phyloP scores from a whole-genome alignment of 257 asterid genomes.

The Vinca minor region DNA sequence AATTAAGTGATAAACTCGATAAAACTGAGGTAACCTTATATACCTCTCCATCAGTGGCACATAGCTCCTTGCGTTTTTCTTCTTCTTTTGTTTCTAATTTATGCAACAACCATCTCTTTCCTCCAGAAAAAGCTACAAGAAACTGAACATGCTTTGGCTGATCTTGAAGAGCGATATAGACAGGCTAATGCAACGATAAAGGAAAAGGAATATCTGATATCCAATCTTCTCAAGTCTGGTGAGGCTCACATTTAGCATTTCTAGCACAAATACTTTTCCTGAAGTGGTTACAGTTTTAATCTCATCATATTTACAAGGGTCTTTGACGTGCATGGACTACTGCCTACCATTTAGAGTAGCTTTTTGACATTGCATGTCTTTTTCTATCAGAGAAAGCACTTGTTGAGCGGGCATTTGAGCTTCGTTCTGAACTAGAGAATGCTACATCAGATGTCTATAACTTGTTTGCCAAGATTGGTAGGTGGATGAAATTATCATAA shows the following conservation, averaged over 20 bases:
- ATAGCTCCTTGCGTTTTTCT: slow-evolving; percentile 1
- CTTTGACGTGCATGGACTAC: background rate
- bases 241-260: slow-evolving; percentile 18
- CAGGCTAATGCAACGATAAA: slow-evolving; percentile 86
- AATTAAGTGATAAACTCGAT: slow-evolving; percentile 70
- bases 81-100: slow-evolving; percentile 10
- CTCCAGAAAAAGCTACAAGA: slow-evolving; percentile 79
- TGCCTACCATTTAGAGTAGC: background rate
- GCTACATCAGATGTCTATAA: slow-evolving; percentile 82
- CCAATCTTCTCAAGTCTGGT: slow-evolving; percentile 94
- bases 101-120: slow-evolving; percentile 26
- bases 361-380: background rate
- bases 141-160: slow-evolving; percentile 77
- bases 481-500: slow-evolving; percentile 19
- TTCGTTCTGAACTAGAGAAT: slow-evolving; percentile 82
- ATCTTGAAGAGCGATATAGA: slow-evolving; percentile 83
- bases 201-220: slow-evolving; percentile 86
- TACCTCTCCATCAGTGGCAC: background rate
- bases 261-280: background rate
- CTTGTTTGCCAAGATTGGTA: slow-evolving; percentile 90
- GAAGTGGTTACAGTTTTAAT: too few relatives aligned
- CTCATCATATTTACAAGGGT: background rate
- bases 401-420: slow-evolving; percentile 77
- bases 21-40: slow-evolving; percentile 51
- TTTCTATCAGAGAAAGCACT: slow-evolving; percentile 74